Conservation (phyloP, 495 filamentous ascomycete genomes). For the Hyaloscypha finlandica region DNA sequence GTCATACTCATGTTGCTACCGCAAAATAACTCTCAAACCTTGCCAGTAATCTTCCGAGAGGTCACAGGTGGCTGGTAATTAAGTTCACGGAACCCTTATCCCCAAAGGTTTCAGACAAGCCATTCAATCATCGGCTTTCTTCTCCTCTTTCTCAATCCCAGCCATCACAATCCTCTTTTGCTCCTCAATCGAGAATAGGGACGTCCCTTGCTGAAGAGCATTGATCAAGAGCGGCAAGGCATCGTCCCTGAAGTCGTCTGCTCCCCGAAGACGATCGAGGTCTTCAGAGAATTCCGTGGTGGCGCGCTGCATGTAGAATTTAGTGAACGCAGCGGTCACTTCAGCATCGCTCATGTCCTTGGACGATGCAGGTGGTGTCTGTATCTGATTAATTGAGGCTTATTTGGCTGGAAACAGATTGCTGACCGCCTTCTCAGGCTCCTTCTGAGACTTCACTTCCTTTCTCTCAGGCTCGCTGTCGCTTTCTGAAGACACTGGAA, state of each 20-base stretch:
- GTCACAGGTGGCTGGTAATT: no score
- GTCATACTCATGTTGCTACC: no score
- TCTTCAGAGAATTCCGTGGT: slow-evolving; percentile 72
- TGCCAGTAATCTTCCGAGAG: no score
- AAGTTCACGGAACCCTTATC: no score
- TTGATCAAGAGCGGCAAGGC: slow-evolving; percentile 62
- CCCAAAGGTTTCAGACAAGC: background rate
- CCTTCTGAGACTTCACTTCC: background rate
- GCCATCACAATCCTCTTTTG: slow-evolving; percentile 29
- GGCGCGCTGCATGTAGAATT: slow-evolving; percentile 64
- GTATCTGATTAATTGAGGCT: background rate
- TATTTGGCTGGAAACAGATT: background rate
- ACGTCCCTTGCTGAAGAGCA: slow-evolving; percentile 65
- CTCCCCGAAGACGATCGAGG: slow-evolving; percentile 62
- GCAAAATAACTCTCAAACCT: no score
- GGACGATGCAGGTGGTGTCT: background rate
- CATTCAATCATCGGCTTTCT: background rate
- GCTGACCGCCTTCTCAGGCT: background rate
- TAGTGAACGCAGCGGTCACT: slow-evolving; percentile 51
- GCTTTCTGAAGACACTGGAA: slow-evolving; percentile 25
- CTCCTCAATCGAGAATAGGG: slow-evolving; percentile 42
- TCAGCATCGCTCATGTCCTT: slow-evolving; percentile 39
- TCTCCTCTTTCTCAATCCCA: slow-evolving; percentile 17
- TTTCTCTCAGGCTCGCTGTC: slow-evolving; percentile 25
- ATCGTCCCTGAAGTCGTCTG: slow-evolving; percentile 66